Evolutionary conservation across 2,329 filamentous ascomycete species (phyloP).

Genomic region (Curvularia verruculosa): DNA sequence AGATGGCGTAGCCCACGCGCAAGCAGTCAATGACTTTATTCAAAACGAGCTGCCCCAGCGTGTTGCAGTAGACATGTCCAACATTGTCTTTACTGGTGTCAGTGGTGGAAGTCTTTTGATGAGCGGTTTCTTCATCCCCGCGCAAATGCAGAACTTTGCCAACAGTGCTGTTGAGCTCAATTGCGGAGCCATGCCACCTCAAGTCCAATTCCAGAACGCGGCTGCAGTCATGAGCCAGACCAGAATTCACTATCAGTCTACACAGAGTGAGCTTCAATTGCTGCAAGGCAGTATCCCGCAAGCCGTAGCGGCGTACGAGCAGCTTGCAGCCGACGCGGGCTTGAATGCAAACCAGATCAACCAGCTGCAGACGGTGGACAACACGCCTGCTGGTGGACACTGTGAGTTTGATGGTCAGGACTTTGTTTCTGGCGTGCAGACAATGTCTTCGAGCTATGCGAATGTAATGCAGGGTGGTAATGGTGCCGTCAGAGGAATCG

Average conservation of each 20-base stretch:
- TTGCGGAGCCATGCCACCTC: conserved; percentile 61
- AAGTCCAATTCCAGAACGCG: conserved; percentile 57
- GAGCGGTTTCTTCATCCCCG: conserved; percentile 64
- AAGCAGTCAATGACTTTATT: conserved; percentile 62
- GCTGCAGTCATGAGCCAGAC: conserved; percentile 54
- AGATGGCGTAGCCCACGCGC: conserved; percentile 62
- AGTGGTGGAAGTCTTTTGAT: conserved; percentile 62
- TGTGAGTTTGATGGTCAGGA: conserved; percentile 63
- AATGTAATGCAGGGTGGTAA: conserved; percentile 61
- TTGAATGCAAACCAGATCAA: conserved; percentile 55
- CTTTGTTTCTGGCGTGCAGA: conserved; percentile 63
- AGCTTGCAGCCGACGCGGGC: conserved; percentile 54
- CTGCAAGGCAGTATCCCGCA: conserved; percentile 60
- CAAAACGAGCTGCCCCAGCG: conserved; percentile 58
- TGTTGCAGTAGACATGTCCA: conserved; percentile 59
- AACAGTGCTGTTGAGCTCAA: conserved; percentile 62
- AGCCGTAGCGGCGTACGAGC: conserved; percentile 59
- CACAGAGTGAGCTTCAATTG: conserved; percentile 56
- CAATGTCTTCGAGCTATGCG: conserved; percentile 61
- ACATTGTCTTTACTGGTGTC: conserved; percentile 65
- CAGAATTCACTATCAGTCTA: conserved; percentile 64
- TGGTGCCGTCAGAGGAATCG: conserved; percentile 58
- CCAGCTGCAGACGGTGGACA: conserved; percentile 63
- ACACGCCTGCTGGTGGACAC: conserved; percentile 62
- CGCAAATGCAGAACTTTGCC: conserved; percentile 59